Base-by-base conservation (phyloP, 2,329 filamentous ascomycete genomes). In the Aspergillus chevalieri region DNA sequence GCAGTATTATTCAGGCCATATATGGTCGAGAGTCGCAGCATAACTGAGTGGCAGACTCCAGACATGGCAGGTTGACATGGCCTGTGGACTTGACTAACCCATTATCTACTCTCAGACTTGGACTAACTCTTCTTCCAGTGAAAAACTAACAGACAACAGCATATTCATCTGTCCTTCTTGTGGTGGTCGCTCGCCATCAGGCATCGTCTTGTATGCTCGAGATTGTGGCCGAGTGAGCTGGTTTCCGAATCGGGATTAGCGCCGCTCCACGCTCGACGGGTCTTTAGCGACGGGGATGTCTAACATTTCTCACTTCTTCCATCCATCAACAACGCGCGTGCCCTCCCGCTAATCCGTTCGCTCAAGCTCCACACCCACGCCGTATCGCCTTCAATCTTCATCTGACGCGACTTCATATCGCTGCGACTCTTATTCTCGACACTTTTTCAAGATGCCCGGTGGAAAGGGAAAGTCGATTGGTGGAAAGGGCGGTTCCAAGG, bases 391-490 rank as follows among this genome's bases (percentile, higher is more conserved):
- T 51, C 48, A 48, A 58, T 24, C 44, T 45, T 47, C 42, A 30
- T 52, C 57, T 49, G 48, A 64, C 63, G 63, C 63, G 62, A 63
- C 53, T 55, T 57, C 48, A 36, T 34, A 52, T 52, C 48, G 51
- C 54, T 56, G 60, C 61, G 62, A 65, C 60, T 52, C 47, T 51
- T 58, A 57, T 51, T 53, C 48, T 52, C 50, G 47, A 56, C 52
- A 42, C 42, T 56, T 58, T 36, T 55, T 61, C 64, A 70, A 68
- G 64, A 86, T 86, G 83, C 78, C 90, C 68, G 91, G 91, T 69
- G 90, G 90, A 77, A 96, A 96, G 81, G 91, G 91, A 81, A 94
- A 90, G 79, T 89, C 85, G 57, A 82, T 86, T 62, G 90, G 91
- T 65, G 91, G 91, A 68, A 95, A 94, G 84, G 91, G 86, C 51